phyloP scores from a whole-genome alignment of 2,329 filamentous ascomycete species.

The Hawksworthiomyces lignivorus region DNA sequence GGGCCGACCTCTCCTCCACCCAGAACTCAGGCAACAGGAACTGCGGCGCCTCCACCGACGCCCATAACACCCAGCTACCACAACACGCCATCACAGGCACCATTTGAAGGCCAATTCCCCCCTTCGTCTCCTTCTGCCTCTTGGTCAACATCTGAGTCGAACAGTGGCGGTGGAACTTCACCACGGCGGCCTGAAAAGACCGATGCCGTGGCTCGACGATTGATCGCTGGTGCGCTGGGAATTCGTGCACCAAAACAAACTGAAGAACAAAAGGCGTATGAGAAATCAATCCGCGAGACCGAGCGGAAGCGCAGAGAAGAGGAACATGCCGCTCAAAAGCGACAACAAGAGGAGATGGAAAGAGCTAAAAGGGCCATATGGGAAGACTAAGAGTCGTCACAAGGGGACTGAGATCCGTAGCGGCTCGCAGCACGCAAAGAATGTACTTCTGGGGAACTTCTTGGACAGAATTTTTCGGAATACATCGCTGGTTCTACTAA shows the following conservation, averaged over 20 bases:
- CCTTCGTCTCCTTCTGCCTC: background rate
- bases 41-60: constrained; percentile 55
- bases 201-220: constrained; percentile 76
- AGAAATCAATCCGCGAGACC: constrained; percentile 72
- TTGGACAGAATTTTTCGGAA: no score
- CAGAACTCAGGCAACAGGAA: constrained; percentile 14
- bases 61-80: constrained; percentile 49
- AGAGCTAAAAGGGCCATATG: constrained; percentile 78
- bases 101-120: constrained; percentile 1
- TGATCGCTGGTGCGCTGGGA: constrained; percentile 86
- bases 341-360: constrained; percentile 57
- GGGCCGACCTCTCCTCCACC: constrained; percentile 7
- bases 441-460: no score
- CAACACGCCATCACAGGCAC: constrained; percentile 3
- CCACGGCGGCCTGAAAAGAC: constrained; percentile 72
- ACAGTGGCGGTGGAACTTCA: background rate
- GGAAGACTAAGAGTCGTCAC: constrained; percentile 52
- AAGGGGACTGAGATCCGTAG: background rate
- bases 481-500: no score
- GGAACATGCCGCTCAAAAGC: constrained; percentile 58
- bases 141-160: background rate
- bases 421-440: background rate
- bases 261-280: constrained; percentile 83
- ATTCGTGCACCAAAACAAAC: constrained; percentile 73
- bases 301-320: constrained; percentile 70